These are phyloP conservation scores for Pyrenophora teres DNA, from an alignment of 2,329 filamentous ascomycete species.

Conservation along the genomic window DNA sequence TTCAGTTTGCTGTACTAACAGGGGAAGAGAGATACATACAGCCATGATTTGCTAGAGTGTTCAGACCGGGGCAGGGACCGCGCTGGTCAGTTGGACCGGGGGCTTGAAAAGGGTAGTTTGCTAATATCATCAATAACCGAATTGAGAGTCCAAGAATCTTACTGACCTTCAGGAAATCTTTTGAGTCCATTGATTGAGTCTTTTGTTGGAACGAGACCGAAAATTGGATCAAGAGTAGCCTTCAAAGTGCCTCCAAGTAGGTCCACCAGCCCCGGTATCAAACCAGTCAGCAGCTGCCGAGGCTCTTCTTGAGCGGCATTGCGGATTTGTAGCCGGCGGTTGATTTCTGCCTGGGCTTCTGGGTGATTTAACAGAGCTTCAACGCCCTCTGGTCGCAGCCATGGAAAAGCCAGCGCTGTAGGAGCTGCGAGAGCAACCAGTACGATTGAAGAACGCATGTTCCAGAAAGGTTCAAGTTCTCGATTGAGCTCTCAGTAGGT, in stretches of 20 bases:
- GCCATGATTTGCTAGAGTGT: slow-evolving; percentile 4
- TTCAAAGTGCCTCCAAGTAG: slow-evolving; percentile 14
- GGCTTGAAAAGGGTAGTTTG: slow-evolving; percentile 40
- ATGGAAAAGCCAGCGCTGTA: slow-evolving; percentile 19
- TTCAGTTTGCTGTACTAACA: slow-evolving; percentile 31
- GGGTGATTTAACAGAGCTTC: slow-evolving; percentile 23
- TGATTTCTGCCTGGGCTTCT: slow-evolving; percentile 17
- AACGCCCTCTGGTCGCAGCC: slow-evolving; percentile 20
- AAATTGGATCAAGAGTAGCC: slow-evolving; percentile 14
- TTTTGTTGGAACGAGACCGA: slow-evolving; percentile 22
- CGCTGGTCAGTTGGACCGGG: slow-evolving; percentile 48
- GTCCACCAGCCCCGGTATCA: slow-evolving; percentile 12
- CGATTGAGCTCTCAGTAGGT: too few relatives aligned
- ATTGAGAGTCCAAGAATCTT: too few relatives aligned
- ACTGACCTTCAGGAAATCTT: slow-evolving; percentile 23
- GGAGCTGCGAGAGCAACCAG: slow-evolving; percentile 10
- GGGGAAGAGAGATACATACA: neutral
- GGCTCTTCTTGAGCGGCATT: neutral
- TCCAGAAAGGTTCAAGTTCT: neutral
- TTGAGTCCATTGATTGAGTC: slow-evolving; percentile 21
- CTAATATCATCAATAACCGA: slow-evolving; percentile 6
- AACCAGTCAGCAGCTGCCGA: slow-evolving; percentile 12
- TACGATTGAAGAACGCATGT: slow-evolving; percentile 14
- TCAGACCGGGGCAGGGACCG: slow-evolving; percentile 48
- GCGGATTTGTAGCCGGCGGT: slow-evolving; percentile 10